Conservation (phyloP, 179 eudicot genomes). For the Actinidia chinensis region DNA sequence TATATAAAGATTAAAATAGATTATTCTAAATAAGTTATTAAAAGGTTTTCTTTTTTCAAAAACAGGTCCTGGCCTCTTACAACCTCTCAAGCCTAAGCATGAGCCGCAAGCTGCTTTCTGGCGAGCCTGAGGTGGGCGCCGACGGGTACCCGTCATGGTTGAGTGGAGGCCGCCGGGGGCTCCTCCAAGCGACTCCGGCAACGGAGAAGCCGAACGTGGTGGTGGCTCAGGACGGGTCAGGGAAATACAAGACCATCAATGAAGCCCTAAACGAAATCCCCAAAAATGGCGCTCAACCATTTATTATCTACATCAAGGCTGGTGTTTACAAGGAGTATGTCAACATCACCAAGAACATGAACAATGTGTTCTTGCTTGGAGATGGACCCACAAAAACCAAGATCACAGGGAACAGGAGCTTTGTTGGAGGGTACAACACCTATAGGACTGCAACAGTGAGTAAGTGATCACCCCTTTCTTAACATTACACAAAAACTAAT, state of each 20-base stretch:
- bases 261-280: slow-evolving; percentile 43
- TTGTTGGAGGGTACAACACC: slow-evolving; percentile 25
- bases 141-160: slow-evolving; percentile 26
- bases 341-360: slow-evolving; percentile 14
- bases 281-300: background rate
- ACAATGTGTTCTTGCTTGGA: slow-evolving; percentile 40
- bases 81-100: background rate
- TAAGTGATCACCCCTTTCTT: slow-evolving; percentile 23
- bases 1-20: no score
- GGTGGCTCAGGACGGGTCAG: slow-evolving; percentile 66
- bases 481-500: no score
- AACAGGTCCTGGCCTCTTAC: background rate
- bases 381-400: slow-evolving; percentile 47
- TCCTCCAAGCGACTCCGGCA: slow-evolving; percentile 23
- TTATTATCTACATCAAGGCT: slow-evolving; percentile 38
- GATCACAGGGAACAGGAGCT: slow-evolving; percentile 40
- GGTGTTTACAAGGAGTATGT: slow-evolving; percentile 45
- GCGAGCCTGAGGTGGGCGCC: background rate
- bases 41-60: no score
- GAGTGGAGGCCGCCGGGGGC: slow-evolving; percentile 15
- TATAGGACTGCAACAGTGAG: slow-evolving; percentile 38
- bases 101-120: background rate
- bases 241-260: slow-evolving; percentile 45
- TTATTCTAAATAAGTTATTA: no score
- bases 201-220: slow-evolving; percentile 35